Evolutionary conservation across 352 stramenopile species (phyloP).

Genomic region (Globisporangium nunn): DNA sequence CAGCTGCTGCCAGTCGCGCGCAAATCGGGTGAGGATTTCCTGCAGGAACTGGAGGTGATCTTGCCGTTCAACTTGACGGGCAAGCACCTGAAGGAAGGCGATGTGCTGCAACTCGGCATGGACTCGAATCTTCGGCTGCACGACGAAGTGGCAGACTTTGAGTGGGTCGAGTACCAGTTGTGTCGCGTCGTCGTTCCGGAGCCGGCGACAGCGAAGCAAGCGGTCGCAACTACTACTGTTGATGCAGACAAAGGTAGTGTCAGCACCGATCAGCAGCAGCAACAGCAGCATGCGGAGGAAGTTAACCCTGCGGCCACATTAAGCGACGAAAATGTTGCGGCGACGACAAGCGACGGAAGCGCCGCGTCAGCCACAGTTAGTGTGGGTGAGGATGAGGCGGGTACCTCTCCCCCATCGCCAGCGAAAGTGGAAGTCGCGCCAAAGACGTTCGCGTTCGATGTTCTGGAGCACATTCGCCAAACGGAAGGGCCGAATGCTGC

Average conservation of each 20-base stretch:
- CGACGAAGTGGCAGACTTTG: slow-evolving; percentile 30
- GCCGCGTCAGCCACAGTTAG: slow-evolving; percentile 3
- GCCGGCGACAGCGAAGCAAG: slow-evolving; percentile 10
- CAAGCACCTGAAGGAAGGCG: slow-evolving; percentile 45
- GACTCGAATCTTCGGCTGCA: slow-evolving; percentile 45
- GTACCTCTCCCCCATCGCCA: background rate
- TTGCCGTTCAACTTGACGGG: slow-evolving; percentile 66
- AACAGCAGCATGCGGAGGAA: background rate
- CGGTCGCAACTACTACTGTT: background rate
- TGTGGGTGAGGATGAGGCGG: background rate
- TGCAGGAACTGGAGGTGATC: slow-evolving; percentile 38
- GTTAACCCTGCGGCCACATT: too few species aligned
- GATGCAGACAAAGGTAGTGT: background rate
- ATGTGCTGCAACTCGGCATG: slow-evolving; percentile 46
- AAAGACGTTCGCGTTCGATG: slow-evolving; percentile 18
- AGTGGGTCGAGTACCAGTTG: slow-evolving; percentile 44
- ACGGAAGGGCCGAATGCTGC: background rate
- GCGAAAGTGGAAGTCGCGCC: slow-evolving; percentile 1
- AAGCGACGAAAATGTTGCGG: background rate
- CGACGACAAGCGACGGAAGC: background rate
- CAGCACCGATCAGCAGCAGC: too few species aligned
- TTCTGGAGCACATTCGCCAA: slow-evolving; percentile 10
- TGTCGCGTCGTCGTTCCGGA: slow-evolving; percentile 45
- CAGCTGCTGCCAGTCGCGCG: slow-evolving; percentile 10
- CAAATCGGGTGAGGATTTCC: background rate